Evolutionary conservation across 2,329 filamentous ascomycete genomes (phyloP), one percentile per base, ranked within the genome.

Genomic region (Graphiopsis chlorocephala): DNA sequence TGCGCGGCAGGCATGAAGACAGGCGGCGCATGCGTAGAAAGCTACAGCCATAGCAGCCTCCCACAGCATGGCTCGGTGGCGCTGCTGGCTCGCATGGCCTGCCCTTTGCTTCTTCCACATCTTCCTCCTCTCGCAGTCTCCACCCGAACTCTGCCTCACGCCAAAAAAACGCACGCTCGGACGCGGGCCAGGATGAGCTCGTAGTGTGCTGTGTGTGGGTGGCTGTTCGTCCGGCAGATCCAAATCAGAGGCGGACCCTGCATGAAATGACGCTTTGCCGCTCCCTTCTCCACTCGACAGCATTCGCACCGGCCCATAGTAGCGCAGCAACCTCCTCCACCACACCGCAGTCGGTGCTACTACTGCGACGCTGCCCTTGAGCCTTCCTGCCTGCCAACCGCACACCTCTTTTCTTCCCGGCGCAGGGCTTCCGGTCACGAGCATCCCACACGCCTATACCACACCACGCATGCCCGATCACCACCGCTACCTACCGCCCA

Each of bases 371-470:
- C 42, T 48, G 42, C 17, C 59, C 26, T 53, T 26, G 38, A 20
- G n/a, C 17, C 38, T 45, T 20, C 42, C 47, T 26, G 28, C 57
- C 26, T 60, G 31, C 31, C 48, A 61, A 26, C 60, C 23, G 50
- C 60, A 55, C 48, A 45, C 48, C 48, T 62, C 48, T 55, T 62
- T 62, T 55, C 60, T 55, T 55, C 60, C 60, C 60, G 60, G 48
- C 60, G 60, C 60, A 62, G 60, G 60, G 60, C 33, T 62, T 55
- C 60, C 60, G 60, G 48, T 62, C 60, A 62, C 60, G 60, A 62
- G 60, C 60, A 62, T n/a, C 8, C 31, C 48, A 29, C 42, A 12
- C 48, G 53, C 42, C 33, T 42, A 20, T 23, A 14, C 14, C n/a
- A 31, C 47, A 25, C 57, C 31, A 56, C 53, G 48, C 60, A 38